These are phyloP conservation scores for Jatropha curcas DNA, from an alignment of 345 rosid genomes.

Conservation along the genomic window DNA sequence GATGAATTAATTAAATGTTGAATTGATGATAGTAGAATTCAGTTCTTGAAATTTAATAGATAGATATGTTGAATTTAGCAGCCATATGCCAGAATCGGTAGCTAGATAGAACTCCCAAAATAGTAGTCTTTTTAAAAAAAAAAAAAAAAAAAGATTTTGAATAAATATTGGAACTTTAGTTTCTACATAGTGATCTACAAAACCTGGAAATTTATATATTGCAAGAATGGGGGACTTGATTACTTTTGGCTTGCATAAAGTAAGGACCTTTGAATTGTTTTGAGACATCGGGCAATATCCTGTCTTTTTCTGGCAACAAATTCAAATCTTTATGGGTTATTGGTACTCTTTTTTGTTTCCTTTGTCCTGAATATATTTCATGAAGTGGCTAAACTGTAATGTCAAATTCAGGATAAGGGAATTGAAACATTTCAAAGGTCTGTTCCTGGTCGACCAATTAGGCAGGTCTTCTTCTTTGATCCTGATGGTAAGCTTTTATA, in stretches of 20 bases:
- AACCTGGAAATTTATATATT: neutral
- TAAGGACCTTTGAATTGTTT: neutral
- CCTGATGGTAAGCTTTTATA: constrained; percentile 66
- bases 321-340: neutral
- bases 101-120: neutral
- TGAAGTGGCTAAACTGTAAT: neutral
- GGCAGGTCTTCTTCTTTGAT: constrained; percentile 93
- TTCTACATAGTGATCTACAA: neutral
- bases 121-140: too few species aligned
- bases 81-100: neutral
- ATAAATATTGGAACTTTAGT: too few species aligned
- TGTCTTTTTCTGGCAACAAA: neutral
- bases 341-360: neutral
- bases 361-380: neutral
- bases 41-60: neutral
- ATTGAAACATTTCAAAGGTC: constrained; percentile 68
- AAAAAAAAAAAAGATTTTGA: too few species aligned
- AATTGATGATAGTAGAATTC: neutral
- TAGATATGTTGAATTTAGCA: neutral
- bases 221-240: neutral
- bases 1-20: too few species aligned
- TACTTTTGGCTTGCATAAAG: neutral
- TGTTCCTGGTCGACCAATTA: constrained; percentile 64
- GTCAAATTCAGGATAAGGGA: constrained; percentile 60
- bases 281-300: neutral